Evolutionary conservation across 176 grass and related monocot genomes (phyloP).

Genomic region (Echinochloa phyllopogon): DNA sequence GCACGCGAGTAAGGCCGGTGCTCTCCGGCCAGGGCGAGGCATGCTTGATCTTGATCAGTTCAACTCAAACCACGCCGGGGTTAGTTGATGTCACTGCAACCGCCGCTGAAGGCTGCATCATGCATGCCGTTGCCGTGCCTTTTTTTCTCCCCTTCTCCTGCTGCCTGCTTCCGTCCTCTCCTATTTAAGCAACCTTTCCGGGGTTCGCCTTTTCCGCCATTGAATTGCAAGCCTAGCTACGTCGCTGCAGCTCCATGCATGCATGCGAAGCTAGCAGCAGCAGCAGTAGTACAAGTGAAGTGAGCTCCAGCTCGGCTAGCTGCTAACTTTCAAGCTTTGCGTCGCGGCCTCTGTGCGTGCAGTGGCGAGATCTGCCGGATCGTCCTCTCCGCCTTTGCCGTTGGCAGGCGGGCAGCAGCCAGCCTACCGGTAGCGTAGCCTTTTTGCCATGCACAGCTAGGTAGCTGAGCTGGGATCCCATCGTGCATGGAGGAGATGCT

Average conservation of each 20-base stretch:
- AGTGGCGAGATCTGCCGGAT: neutral
- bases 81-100: too few species aligned
- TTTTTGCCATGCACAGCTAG: neutral
- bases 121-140: neutral
- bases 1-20: too few species aligned
- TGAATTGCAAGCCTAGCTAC: constrained; percentile 3
- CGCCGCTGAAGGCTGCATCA: neutral
- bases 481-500: neutral
- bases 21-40: neutral
- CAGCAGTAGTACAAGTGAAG: too few species aligned
- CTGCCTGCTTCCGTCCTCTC: neutral
- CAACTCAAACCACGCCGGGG: too few species aligned
- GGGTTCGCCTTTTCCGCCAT: neutral
- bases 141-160: neutral
- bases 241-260: neutral
- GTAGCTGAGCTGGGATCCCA: neutral
- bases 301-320: neutral
- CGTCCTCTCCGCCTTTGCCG: neutral
- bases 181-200: neutral
- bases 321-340: neutral
- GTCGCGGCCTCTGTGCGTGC: neutral
- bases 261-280: neutral
- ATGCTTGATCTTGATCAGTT: neutral
- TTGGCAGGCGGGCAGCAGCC: neutral
- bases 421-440: neutral